Conservation (phyloP, 495 filamentous ascomycete genomes). For the Penicillium pulvis region DNA sequence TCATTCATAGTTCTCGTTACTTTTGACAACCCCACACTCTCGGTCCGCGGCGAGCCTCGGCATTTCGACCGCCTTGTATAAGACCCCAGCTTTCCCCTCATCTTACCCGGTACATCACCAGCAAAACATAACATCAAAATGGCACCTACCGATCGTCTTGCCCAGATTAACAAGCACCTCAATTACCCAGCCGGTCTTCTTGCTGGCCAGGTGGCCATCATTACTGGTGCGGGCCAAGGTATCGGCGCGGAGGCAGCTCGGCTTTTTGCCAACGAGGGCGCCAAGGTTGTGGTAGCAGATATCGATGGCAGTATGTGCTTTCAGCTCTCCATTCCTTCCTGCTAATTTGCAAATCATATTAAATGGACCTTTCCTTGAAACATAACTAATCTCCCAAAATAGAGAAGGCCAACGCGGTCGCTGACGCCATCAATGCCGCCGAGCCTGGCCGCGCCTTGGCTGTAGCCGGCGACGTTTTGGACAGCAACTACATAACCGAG, state of each 20-base stretch:
- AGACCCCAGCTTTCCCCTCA: slow-evolving; percentile 17
- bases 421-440: slow-evolving; percentile 62
- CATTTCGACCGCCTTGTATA: slow-evolving; percentile 28
- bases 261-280: slow-evolving; percentile 83
- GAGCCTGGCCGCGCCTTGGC: slow-evolving; percentile 65
- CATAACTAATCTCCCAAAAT: slow-evolving; percentile 8
- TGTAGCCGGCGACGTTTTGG: slow-evolving; percentile 72
- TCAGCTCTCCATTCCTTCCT: background rate
- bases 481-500: slow-evolving; percentile 62
- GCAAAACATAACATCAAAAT: slow-evolving; percentile 23
- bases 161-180: slow-evolving; percentile 73
- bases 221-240: slow-evolving; percentile 86
- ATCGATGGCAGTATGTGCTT: slow-evolving; percentile 65
- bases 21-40: slow-evolving; percentile 24
- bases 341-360: background rate
- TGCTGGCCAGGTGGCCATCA: slow-evolving; percentile 78
- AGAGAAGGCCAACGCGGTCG: slow-evolving; percentile 67
- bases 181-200: slow-evolving; percentile 80
- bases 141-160: slow-evolving; percentile 54
- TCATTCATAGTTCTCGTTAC: background rate
- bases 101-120: background rate
- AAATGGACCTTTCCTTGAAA: background rate
- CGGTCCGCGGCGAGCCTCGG: slow-evolving; percentile 35
- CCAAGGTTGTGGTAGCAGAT: slow-evolving; percentile 79
- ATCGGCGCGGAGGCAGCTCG: slow-evolving; percentile 83